Evolutionary conservation across 2,329 filamentous ascomycete genomes (phyloP).

Genomic region (Orbilia blumenaviensis): DNA sequence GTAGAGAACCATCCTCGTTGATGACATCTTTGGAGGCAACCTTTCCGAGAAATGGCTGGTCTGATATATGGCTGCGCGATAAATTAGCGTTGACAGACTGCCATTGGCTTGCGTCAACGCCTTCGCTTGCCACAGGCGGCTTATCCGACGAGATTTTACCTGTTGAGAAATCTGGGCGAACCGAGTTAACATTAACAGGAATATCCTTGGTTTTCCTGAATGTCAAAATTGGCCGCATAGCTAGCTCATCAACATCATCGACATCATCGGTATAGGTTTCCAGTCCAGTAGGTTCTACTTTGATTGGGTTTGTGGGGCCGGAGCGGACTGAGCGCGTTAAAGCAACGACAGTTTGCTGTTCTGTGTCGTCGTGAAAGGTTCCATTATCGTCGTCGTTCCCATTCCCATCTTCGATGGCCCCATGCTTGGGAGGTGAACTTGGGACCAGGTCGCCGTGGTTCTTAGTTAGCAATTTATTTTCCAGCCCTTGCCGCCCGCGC

Average conservation of each 20-base stretch:
- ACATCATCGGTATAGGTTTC: constrained; percentile 70
- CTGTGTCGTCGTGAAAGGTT: background rate
- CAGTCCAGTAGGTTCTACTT: constrained; percentile 60
- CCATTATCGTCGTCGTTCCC: background rate
- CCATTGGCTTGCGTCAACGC: constrained; percentile 84
- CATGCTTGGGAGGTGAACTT: constrained; percentile 55
- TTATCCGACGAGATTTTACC: background rate
- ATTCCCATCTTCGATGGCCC: background rate
- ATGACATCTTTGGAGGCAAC: constrained; percentile 83
- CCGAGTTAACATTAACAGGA: constrained; percentile 62
- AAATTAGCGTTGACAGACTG: constrained; percentile 85
- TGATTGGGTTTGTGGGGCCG: constrained; percentile 66
- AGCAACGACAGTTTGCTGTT: background rate
- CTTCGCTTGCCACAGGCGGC: constrained; percentile 61
- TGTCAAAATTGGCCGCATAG: constrained; percentile 59
- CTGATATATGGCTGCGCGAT: constrained; percentile 19
- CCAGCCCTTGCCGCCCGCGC: background rate
- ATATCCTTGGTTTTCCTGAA: constrained; percentile 57
- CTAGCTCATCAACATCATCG: constrained; percentile 66
- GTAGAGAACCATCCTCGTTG: constrained; percentile 90
- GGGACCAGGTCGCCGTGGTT: constrained; percentile 57
- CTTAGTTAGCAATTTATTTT: background rate
- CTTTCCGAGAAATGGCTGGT: constrained; percentile 72
- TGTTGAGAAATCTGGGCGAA: constrained; percentile 1
- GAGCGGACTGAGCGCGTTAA: background rate